These are phyloP conservation scores for Mortierella sp. DNA, from an alignment of 371 early-diverging fungal genomes.

Conservation along the genomic window DNA sequence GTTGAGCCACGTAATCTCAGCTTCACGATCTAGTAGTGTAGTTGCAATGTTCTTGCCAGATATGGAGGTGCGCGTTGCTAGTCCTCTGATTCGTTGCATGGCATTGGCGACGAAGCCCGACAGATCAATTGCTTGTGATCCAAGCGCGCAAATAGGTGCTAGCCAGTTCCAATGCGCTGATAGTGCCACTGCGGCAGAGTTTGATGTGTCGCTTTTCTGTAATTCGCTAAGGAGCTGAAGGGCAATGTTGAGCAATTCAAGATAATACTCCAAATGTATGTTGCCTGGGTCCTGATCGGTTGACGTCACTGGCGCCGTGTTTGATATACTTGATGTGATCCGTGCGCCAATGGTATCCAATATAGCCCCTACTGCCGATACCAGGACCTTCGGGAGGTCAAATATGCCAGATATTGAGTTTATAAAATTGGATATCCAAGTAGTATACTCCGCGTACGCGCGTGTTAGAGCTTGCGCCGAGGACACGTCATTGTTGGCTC, in stretches of 20 bases:
- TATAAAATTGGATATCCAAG: conserved; percentile 32
- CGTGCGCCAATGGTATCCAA: conserved; percentile 16
- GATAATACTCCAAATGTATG: conserved; percentile 25
- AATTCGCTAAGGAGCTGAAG: conserved; percentile 20
- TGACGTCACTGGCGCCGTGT: neutral
- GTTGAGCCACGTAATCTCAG: conserved; percentile 39
- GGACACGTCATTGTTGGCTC: neutral
- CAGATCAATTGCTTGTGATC: conserved; percentile 8
- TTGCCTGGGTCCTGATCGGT: conserved; percentile 1
- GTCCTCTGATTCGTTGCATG: conserved; percentile 5
- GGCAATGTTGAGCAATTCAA: conserved; percentile 23
- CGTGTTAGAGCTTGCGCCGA: conserved; percentile 13
- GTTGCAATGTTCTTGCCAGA: conserved; percentile 5
- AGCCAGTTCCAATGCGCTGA: conserved; percentile 42
- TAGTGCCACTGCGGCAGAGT: neutral
- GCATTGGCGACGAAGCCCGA: neutral
- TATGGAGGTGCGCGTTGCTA: neutral
- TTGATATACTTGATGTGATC: conserved; percentile 12
- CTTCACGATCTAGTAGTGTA: conserved; percentile 14
- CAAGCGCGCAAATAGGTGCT: conserved; percentile 21
- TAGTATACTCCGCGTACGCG: conserved; percentile 18
- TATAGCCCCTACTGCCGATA: conserved; percentile 2
- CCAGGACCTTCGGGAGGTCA: conserved; percentile 4
- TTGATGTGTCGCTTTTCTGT: neutral
- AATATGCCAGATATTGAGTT: conserved; percentile 30